Conservation (phyloP, 495 filamentous ascomycete genomes). For the Talaromyces proteolyticus region DNA sequence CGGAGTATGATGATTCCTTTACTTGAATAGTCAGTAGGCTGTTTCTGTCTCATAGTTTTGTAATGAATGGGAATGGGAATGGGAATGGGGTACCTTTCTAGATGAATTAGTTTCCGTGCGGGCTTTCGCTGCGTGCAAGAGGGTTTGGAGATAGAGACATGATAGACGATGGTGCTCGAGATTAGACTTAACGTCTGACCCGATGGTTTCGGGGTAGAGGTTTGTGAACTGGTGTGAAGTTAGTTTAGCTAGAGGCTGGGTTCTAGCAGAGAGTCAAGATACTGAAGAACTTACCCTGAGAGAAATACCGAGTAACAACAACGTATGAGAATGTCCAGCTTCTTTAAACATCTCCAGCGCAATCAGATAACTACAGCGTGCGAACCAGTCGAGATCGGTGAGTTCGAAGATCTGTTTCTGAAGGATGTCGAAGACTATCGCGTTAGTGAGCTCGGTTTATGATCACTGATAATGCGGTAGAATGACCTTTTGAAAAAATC, state of each 20-base stretch:
- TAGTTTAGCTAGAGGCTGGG: background rate
- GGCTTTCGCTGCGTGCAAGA: conserved; percentile 54
- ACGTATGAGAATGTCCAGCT: conserved; percentile 45
- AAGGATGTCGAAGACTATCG: too few species aligned
- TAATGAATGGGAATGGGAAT: background rate
- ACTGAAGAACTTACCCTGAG: conserved; percentile 27
- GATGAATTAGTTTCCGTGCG: conserved; percentile 58
- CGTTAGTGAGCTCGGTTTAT: background rate
- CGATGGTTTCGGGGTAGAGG: conserved; percentile 47
- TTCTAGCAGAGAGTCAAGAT: background rate
- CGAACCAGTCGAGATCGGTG: conserved; percentile 75
- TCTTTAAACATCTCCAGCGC: conserved; percentile 51
- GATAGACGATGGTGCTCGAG: conserved; percentile 54
- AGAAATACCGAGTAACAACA: conserved; percentile 55
- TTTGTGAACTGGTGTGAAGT: conserved; percentile 43
- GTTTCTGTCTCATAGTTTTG: background rate
- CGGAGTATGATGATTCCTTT: background rate
- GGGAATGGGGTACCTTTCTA: conserved; percentile 26
- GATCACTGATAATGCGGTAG: background rate
- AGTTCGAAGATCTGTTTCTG: conserved; percentile 40
- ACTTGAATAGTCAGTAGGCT: conserved; percentile 13
- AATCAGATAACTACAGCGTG: conserved; percentile 70
- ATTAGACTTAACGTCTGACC: conserved; percentile 34
- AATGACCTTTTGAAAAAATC: conserved; percentile 62
- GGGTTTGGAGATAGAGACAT: conserved; percentile 62